Evolutionary conservation across 306 rosid species (phyloP), one percentile per base, ranked within the genome.

Genomic region (Alnus rubra): DNA sequence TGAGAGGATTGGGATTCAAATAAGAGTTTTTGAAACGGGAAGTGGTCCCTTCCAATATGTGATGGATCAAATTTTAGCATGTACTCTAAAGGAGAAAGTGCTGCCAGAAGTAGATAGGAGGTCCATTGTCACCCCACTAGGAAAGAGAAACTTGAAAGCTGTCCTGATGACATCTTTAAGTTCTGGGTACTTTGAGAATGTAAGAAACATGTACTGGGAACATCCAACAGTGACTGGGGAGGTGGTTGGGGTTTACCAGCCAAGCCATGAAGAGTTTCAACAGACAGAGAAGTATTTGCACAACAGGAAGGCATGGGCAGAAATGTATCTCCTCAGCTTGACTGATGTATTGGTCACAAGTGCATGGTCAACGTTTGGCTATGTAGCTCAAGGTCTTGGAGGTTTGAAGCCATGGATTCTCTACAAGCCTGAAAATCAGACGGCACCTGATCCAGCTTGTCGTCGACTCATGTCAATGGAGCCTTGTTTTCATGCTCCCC

Each of bases 401-500:
- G 96, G 96, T 19, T 74, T 91, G 71, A 87, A 79, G 52, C 96
- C 96, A 13, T 91, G 93, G 96, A 89, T 91, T 69, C 90, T 91
- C 74, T 73, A 82, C 86, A 91, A 91, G 75, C 92, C 93, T 0
- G 96, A 89, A 84, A 88, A 91, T 30, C 65, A 51, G 55, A 91
- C 92, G 0, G 85, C 87, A 49, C 96, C 93, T 0, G 69, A 89
- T 63, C 93, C 93, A 28, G 84, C 93, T 62, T 91, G 96, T 74
- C 85, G 11, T 2, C 90, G 84, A 18, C 93, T 89, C 84, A 87
- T 88, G 89, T 91, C 93, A 31, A 91, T 91, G 84, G 96, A 91
- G 82, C 96, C 96, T 5, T 91, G 96, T 76, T 91, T 89, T 87
- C 93, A 89, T 47, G 93, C 97, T 4, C 93, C 92, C 74, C 94